Evolutionary conservation across 345 rosid species (phyloP), one percentile per base, ranked within the genome.

Genomic region (Kandelia obovata): DNA sequence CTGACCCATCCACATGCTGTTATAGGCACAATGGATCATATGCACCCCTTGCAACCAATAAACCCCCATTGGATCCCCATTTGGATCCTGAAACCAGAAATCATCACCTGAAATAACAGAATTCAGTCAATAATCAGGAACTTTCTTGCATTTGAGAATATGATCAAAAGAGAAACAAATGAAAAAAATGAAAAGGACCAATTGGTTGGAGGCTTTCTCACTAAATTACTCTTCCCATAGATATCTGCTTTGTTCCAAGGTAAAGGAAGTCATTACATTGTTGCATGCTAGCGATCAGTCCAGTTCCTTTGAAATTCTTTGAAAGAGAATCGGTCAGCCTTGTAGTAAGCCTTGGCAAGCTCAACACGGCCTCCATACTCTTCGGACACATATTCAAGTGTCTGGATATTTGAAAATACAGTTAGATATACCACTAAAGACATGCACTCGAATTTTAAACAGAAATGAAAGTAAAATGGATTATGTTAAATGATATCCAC

Each of bases 1-100:
- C 66, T 91, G 91, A 19, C 98, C 97, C 85, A 93, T 93, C 98
- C 97, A 91, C 67, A 91, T 31, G 69, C 98, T 93, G 86, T 91
- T 93, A 77, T 93, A 91, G 57, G 96, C 87, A 66, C 98, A 91
- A 34, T 93, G 98, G 65, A 91, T 79, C 90, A 93, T 91, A 62
- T 93, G 96, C 28, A 88, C 87, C 13, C 97, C 97, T 82, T 93
- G 97, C 34, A 91, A 61, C 98, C 98, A 93, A 37, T 83, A 93
- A 21, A 84, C 89, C 62, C 97, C 98, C 71, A 79, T 85, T 79
- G 20, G 97, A 84, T 88, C 62, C 97, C 98, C 71, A 79, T 85
- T 79, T 21, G 97, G 98, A 76, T 89, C 97, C 63, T 89, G 92
- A 74, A 92, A 91, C 96, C 97, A 93, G 82, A 89, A 93, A 70